phyloP scores from a whole-genome alignment of 352 stramenopile species.

The Globisporangium irregulare region DNA sequence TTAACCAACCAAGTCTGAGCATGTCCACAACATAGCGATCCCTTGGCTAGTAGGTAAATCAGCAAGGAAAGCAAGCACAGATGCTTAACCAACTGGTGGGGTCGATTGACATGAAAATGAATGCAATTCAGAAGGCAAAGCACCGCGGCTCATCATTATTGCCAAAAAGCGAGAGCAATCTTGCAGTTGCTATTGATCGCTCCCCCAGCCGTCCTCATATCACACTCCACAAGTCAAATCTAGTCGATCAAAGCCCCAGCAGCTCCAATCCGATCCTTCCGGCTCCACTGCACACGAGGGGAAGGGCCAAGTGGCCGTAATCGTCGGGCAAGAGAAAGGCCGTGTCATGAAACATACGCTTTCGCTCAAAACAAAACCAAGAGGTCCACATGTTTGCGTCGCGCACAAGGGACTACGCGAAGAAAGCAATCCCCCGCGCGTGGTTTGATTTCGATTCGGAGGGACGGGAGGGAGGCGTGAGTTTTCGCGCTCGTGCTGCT shows the following conservation, averaged over 20 bases:
- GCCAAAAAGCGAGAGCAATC: background rate
- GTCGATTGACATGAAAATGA: too few species aligned
- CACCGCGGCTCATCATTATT: too few species aligned
- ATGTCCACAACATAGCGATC: too few species aligned
- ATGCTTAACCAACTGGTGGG: too few species aligned
- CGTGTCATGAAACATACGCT: background rate
- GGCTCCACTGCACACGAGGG: background rate
- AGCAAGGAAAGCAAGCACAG: too few species aligned
- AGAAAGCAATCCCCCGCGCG: background rate
- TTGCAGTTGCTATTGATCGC: background rate
- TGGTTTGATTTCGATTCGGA: background rate
- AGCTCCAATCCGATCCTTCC: background rate
- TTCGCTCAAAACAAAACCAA: background rate
- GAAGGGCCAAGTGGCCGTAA: background rate
- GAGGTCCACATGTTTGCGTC: background rate
- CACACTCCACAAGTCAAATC: too few species aligned
- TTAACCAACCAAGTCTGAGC: too few species aligned
- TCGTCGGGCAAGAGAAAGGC: background rate
- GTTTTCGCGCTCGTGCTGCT: background rate
- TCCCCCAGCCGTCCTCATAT: too few species aligned
- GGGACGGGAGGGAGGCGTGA: background rate
- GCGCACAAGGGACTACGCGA: background rate
- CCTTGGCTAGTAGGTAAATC: too few species aligned
- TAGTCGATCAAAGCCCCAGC: too few species aligned
- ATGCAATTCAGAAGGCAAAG: too few species aligned